phyloP scores from a whole-genome alignment of 2,329 filamentous ascomycete genomes.

The Aspergillus floridensis region DNA sequence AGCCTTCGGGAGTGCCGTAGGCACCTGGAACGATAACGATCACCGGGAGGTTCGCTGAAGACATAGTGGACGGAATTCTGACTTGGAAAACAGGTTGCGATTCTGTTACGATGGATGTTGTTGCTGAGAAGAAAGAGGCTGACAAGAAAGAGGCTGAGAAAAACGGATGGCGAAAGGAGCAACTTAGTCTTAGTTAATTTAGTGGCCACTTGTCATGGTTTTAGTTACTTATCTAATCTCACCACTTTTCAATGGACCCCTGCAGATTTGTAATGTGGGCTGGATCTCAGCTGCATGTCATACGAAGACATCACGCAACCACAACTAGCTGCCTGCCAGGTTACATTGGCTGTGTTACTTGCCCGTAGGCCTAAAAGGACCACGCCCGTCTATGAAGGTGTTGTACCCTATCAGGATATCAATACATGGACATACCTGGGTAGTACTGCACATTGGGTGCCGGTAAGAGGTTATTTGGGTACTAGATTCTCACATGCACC shows the following conservation, averaged over 20 bases:
- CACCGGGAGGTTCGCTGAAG: constrained; percentile 1
- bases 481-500: neutral
- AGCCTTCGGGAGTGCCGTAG: constrained; percentile 8
- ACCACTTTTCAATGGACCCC: neutral
- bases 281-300: neutral
- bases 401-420: too few species aligned
- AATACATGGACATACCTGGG: neutral
- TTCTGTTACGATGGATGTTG: neutral
- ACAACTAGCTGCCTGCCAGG: neutral
- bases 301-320: too few species aligned
- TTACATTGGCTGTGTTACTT: neutral
- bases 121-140: neutral
- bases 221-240: neutral
- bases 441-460: neutral
- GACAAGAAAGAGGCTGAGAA: neutral
- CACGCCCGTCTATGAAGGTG: too few species aligned
- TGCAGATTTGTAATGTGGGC: neutral
- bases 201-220: neutral
- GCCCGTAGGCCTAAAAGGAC: neutral
- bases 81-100: neutral
- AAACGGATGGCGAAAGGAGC: constrained; percentile 1
- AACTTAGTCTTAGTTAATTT: neutral
- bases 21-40: constrained; percentile 7
- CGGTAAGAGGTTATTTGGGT: neutral
- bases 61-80: neutral